Evolutionary conservation across 1,284 basidiomycete species (phyloP).

Genomic region (Dichomitus squalens): DNA sequence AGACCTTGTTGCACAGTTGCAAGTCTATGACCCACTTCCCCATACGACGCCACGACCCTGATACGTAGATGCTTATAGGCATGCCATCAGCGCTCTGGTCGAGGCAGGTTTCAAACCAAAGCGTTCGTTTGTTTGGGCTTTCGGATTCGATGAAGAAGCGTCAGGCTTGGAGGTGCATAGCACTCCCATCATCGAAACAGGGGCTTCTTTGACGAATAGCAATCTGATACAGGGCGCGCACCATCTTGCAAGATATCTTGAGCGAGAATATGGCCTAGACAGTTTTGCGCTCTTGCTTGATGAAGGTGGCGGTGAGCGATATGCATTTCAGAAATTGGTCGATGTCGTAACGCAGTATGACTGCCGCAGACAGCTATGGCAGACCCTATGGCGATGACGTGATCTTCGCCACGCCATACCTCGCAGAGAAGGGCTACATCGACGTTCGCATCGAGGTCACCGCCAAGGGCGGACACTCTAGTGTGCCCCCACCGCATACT

Average conservation of each 20-base stretch:
- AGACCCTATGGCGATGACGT: constrained; percentile 35
- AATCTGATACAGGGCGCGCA: constrained; percentile 47
- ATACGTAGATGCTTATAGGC: too few relatives aligned
- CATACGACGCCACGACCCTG: neutral
- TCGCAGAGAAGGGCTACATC: constrained; percentile 68
- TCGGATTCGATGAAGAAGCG: constrained; percentile 73
- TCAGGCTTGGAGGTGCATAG: constrained; percentile 46
- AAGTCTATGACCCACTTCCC: too few relatives aligned
- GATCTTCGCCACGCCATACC: constrained; percentile 49
- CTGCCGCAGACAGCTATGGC: constrained; percentile 35
- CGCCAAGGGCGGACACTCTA: constrained; percentile 69
- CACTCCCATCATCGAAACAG: too few relatives aligned
- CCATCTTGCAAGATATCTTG: constrained; percentile 46
- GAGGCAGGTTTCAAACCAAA: constrained; percentile 50
- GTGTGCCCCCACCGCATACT: constrained; percentile 58
- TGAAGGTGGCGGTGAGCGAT: constrained; percentile 44
- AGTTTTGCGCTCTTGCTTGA: constrained; percentile 57
- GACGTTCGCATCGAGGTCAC: constrained; percentile 50
- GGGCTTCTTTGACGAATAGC: too few relatives aligned
- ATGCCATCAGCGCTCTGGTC: constrained; percentile 53
- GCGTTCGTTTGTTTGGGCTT: constrained; percentile 61
- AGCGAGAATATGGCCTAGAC: constrained; percentile 51
- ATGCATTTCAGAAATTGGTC: constrained; percentile 28
- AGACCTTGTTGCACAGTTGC: constrained; percentile 58
- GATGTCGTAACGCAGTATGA: constrained; percentile 28